Conservation (phyloP, 2,329 filamentous ascomycete genomes). For the Zelopaecilomyces penicillatus region DNA sequence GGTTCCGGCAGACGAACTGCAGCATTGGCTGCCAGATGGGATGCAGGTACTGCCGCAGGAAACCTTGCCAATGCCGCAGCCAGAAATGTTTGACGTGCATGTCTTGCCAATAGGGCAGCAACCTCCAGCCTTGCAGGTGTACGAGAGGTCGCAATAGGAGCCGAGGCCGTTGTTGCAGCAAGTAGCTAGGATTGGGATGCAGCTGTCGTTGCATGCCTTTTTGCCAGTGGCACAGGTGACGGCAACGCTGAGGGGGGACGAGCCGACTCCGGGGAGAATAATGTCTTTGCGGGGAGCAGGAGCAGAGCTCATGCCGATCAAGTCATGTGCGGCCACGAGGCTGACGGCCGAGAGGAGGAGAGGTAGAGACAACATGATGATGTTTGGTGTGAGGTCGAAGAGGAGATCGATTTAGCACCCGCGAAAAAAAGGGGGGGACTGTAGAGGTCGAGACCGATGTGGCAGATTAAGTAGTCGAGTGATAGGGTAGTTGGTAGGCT, state of each 20-base stretch:
- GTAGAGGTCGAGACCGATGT: too few relatives aligned
- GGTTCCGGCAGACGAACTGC: slow-evolving; percentile 8
- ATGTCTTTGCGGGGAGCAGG: slow-evolving; percentile 7
- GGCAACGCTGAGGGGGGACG: slow-evolving; percentile 12
- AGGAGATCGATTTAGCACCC: too few relatives aligned
- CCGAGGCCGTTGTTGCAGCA: slow-evolving; percentile 18
- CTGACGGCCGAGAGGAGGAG: slow-evolving; percentile 19
- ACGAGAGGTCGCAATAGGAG: slow-evolving; percentile 9
- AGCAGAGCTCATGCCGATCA: slow-evolving; percentile 3
- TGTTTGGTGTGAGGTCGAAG: too few relatives aligned
- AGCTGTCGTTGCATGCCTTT: slow-evolving; percentile 20
- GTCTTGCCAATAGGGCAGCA: slow-evolving; percentile 24
- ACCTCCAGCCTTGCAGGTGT: slow-evolving; percentile 10
- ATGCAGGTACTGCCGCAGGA: slow-evolving; percentile 13
- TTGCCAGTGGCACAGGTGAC: slow-evolving; percentile 15
- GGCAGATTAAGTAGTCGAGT: too few relatives aligned
- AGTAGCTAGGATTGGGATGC: slow-evolving; percentile 18
- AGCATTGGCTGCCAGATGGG: slow-evolving; percentile 14
- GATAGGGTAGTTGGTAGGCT: too few relatives aligned
- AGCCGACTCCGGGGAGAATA: slow-evolving; percentile 3
- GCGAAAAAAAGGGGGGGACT: too few relatives aligned
- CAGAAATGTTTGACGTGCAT: slow-evolving; percentile 11
- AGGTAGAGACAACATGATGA: too few relatives aligned
- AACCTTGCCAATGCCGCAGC: slow-evolving; percentile 5
- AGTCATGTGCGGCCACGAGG: slow-evolving; percentile 13